These are phyloP conservation scores for Collybia sordida DNA, from an alignment of 768 basidiomycete genomes.

Conservation along the genomic window DNA sequence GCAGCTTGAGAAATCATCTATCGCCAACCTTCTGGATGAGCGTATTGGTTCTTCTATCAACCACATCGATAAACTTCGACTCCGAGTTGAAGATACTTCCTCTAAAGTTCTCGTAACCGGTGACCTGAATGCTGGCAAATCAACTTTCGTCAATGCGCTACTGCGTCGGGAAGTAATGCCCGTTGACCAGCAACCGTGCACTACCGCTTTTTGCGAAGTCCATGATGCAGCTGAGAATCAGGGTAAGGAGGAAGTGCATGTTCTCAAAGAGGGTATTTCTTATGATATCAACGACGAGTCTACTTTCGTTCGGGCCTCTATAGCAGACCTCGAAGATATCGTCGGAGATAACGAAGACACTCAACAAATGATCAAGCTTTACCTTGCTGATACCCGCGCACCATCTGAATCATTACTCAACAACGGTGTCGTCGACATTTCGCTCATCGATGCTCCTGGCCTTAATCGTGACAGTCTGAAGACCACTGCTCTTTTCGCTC, in stretches of 20 bases:
- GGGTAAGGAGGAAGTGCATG: slow-evolving; percentile 82
- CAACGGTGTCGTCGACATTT: slow-evolving; percentile 96
- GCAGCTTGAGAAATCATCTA: slow-evolving; percentile 90
- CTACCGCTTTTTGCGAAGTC: slow-evolving; percentile 96
- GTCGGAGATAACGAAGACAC: slow-evolving; percentile 72
- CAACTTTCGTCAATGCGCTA: slow-evolving; percentile 95
- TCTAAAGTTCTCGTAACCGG: slow-evolving; percentile 98
- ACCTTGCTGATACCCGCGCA: slow-evolving; percentile 78
- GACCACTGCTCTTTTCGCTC: slow-evolving; percentile 93
- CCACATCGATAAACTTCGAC: slow-evolving; percentile 83
- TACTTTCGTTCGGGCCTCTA: slow-evolving; percentile 69
- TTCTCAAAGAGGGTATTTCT: slow-evolving; percentile 63
- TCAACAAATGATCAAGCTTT: slow-evolving; percentile 83
- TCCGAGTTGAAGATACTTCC: slow-evolving; percentile 86
- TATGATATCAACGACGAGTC: slow-evolving; percentile 74
- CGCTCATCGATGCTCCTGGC: slow-evolving; percentile 97
- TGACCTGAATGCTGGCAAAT: slow-evolving; percentile 97
- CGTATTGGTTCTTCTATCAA: slow-evolving; percentile 70
- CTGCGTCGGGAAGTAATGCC: slow-evolving; percentile 92
- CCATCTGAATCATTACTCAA: slow-evolving; percentile 84
- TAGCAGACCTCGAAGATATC: slow-evolving; percentile 76
- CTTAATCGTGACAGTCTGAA: slow-evolving; percentile 93
- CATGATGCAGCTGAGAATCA: slow-evolving; percentile 83
- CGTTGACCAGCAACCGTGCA: slow-evolving; percentile 97
- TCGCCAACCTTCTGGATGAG: slow-evolving; percentile 88